A percentile compares a stretch with the other conserved stretches of the same genome.
These are phyloP conservation scores for Petunia hybrid DNA, from an alignment of 305 asterid species.

Conservation along the genomic window DNA sequence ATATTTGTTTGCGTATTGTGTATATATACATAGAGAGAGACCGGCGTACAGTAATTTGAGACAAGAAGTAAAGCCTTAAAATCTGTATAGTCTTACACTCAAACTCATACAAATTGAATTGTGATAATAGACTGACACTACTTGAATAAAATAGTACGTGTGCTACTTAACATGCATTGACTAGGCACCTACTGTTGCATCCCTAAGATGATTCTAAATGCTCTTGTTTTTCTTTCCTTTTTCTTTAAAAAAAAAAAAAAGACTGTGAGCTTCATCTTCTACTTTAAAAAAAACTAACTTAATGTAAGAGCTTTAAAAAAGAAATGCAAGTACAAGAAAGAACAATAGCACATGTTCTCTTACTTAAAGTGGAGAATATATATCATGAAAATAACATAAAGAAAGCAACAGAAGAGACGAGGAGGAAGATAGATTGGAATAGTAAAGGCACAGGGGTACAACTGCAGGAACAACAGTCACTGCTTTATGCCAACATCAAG, in stretches of 20 bases:
- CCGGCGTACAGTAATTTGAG: background rate
- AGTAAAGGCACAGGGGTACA: constrained; percentile 39
- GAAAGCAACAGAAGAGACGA: constrained; percentile 36
- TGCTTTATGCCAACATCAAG: constrained; percentile 61
- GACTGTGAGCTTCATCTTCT: constrained; percentile 34
- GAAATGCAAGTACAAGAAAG: constrained; percentile 55
- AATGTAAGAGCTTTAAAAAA: constrained; percentile 31
- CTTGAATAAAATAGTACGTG: background rate
- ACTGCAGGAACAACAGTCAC: constrained; percentile 39
- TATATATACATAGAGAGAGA: too few species aligned
- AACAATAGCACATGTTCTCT: constrained; percentile 43
- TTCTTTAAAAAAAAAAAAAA: too few species aligned
- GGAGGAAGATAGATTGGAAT: constrained; percentile 25
- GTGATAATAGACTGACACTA: background rate
- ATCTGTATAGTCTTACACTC: background rate
- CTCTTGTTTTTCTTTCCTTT: background rate
- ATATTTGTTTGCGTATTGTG: too few species aligned
- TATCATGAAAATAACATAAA: constrained; percentile 34
- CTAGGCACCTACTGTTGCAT: background rate
- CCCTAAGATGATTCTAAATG: constrained; percentile 38
- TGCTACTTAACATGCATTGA: background rate
- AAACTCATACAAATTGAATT: background rate
- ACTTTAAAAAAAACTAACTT: constrained; percentile 35
- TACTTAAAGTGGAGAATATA: constrained; percentile 52
- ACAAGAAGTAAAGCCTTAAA: background rate